Base-by-base conservation (phyloP, 2,329 filamentous ascomycete species). In the Myriosclerotinia curreyana region DNA sequence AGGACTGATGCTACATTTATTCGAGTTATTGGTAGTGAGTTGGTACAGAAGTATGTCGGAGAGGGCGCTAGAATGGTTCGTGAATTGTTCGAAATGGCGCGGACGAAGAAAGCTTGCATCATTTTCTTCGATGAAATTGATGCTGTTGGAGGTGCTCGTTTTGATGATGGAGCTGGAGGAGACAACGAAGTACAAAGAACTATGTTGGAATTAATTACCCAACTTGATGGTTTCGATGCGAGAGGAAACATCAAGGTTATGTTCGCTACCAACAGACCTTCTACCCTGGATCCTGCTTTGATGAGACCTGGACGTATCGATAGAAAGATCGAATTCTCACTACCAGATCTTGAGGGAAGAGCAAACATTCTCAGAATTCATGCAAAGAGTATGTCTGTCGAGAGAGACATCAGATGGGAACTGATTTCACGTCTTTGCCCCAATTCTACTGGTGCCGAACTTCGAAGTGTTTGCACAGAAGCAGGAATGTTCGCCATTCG, bases 51-150 rank as follows among this genome's bases (percentile, higher is more conserved):
- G 80, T 99, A 99, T 75, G 95, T 99, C 22, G 95, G 95, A 76
- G 95, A 99, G 77, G 95, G 95, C 76, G 95, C 96, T 6, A 87
- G 96, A 73, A 99, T 99, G 95, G 95, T 99, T 25, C 88, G 95
- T 73, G 95, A 99, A 80, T 85, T 99, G 3, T 99, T 99, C 77
- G 95, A 99, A 80, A 99, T 99, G 95, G 95, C 95, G 12, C 88
- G 95, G 72, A 98, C 95, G 64, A 99, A 99, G 85, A 99, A 99
- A 80, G 95, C 95, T 0, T 99, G 95, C 79, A 99, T 99, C 76
- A 99, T 99, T 80, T 99, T 99, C 87, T 96, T 96, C 75, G 95
- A 99, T 76, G 95, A 99, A 80, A 95, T 98, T 68, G 94, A 98
- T 77, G 94, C 94, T 56, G 91, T 98, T 63, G 94, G 94, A 75